Percentiles rank a stretch among this genome's conserved stretches.
Conservation (phyloP, 1,284 basidiomycete genomes). For the Ustanciosporium gigantosporum region DNA sequence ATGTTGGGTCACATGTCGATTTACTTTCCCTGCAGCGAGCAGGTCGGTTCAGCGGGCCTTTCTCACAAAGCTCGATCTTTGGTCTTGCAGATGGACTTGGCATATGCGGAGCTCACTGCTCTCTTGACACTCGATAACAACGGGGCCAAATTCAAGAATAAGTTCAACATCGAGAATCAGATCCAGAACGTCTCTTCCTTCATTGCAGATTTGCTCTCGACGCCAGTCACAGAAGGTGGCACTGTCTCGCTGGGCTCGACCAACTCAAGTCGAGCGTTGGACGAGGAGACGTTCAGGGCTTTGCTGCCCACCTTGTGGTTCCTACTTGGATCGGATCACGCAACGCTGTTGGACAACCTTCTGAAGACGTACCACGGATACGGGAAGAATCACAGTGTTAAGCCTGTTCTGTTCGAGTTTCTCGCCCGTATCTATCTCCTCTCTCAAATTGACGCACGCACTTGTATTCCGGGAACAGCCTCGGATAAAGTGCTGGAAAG, state of each 20-base stretch:
- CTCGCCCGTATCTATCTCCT: conserved; percentile 31
- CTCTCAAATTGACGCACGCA: conserved; percentile 5
- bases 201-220: conserved; percentile 20
- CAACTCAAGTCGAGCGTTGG: conserved; percentile 11
- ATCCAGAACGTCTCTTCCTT: conserved; percentile 25
- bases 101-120: conserved; percentile 36
- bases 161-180: conserved; percentile 30
- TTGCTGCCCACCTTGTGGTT: conserved; percentile 48
- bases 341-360: conserved; percentile 22
- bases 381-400: conserved; percentile 17
- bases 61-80: conserved; percentile 20
- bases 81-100: conserved; percentile 38
- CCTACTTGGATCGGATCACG: conserved; percentile 24
- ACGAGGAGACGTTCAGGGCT: conserved; percentile 27
- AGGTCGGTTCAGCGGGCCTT: conserved; percentile 12
- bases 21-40: conserved; percentile 47
- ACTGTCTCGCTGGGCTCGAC: conserved; percentile 12
- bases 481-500: conserved; percentile 7
- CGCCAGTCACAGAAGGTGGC: conserved; percentile 12
- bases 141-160: conserved; percentile 11
- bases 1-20: conserved; percentile 29
- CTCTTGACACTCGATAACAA: conserved; percentile 19
- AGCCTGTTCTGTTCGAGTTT: conserved; percentile 41
- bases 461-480: conserved; percentile 4
- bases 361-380: conserved; percentile 17